Base-by-base conservation (phyloP, 768 basidiomycete species). In the Lentinula aciculospora region DNA sequence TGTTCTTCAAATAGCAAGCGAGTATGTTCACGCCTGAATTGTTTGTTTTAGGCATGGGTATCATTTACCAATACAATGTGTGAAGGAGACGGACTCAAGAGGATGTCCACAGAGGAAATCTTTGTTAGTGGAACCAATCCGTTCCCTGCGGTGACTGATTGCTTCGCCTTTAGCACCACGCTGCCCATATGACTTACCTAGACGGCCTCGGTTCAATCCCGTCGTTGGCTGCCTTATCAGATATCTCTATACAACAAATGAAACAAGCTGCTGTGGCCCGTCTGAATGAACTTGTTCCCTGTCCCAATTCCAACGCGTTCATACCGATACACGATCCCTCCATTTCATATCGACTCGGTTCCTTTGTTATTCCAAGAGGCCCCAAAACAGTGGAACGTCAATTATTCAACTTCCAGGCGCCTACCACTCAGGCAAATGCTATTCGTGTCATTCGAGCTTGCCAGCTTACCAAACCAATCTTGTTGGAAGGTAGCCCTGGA, bases 401-500 rank as follows among this genome's bases (percentile, higher is more conserved):
- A 42, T 60, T 67, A 3, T 98, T 97, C 79, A 90, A 88, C 65
- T 80, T 98, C 42, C 77, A 85, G 53, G 94, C 94, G 0, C 94
- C 96, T 0, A 98, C 97, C 1, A 92, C 95, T 13, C 80, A 78
- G 40, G 81, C 86, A 59, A 99, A 99, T 69, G 88, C 89, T 19
- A 82, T 90, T 79, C 88, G 96, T 21, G 83, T 98, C 12, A 74
- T 92, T 31, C 82, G 97, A 56, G 97, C 94, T 3, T 91, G 88
- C 60, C 97, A 98, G 69, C 76, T 98, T 3, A 65, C 73, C 2
- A 98, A 98, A 69, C 94, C 97, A 0, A 92, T 99, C 58, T 79
- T 99, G 12, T 79, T 99, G 8, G 97, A 99, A 68, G 97, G 97
- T 1, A 98, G 94, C 70, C 97, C 97, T 10, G 97, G 97, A 0